Base-by-base conservation (phyloP, 1,139 yeast genomes). In the Scheffersomyces parashehatae region DNA sequence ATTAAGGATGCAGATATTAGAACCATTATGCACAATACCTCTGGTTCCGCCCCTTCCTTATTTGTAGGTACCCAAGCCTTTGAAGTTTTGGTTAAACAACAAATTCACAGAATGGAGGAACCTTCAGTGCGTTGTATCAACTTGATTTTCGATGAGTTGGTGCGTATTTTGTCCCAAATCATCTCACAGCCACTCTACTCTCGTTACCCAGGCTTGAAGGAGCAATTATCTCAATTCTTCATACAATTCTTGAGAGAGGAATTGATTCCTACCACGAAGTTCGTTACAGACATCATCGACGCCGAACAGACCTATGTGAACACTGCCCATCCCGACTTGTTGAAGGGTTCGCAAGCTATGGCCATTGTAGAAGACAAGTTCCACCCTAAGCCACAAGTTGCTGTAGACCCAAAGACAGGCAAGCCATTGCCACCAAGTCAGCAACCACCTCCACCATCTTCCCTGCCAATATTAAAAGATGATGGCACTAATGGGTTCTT, bases 61-160 rank as follows among this genome's bases (percentile, higher is more conserved):
- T 93, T 93, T 69, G 99, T 93, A 46, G 99, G 98, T 38, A 93
- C 99, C 6, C 93, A 89, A 59, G 98, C 98, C 0, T 93, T 93
- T 62, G 99, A 93, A 67, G 97, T 91, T 15, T 81, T 93, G 56
- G 98, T 93, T 37, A 90, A 88, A 66, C 97, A 93, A 67, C 99
- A 93, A 68, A 91, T 93, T 53, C 83, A 77, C 56, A 82, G 99
- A 66, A 89, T 93, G 74, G 97, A 93, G 68, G 98, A 93, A 54
- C 99, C 99, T 9, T 77, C 95, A 8, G 59, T 88, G 47, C 83
- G 96, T 60, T 88, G 98, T 73, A 90, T 91, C 50, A 82, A 87
- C 50, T 80, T 93, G 58, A 89, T 93, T 42, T 93, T 89, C 65
- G 99, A 93, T 66, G 99, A 93, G 70, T 77, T 93, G 64, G 96